Base-by-base conservation (phyloP, 768 basidiomycete genomes). In the Leccinum incarnatum region DNA sequence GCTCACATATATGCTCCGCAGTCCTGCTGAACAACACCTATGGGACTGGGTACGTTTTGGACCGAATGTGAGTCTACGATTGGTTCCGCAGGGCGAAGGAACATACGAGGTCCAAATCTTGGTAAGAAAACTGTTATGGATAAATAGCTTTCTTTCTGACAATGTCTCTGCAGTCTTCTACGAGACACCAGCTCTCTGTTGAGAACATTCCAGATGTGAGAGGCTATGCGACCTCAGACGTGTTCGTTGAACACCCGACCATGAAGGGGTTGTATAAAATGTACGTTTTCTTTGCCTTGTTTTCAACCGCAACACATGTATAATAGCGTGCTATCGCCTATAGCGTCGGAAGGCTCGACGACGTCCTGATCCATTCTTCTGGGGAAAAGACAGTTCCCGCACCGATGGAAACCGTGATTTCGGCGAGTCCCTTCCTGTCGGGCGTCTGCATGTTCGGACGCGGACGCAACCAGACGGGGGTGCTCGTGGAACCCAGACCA, bases 151-250 rank as follows among this genome's bases (percentile, higher is more conserved):
- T 17, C 15, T 9, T 17, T 30, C 23, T 50, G 21, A 23, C n/a
- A 19, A 19, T 32, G 19, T 55, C 29, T 57, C 5, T 55, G 15
- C 21, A 77, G 76, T 64, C 65, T 11, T 65, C 53, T 25, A 61
- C 70, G 5, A 73, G 51, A 4, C 70, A 75, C 56, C 62, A 64
- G 14, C 59, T 69, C 1, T 64, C 70, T 3, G 63, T 75, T 3
- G 71, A 74, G 27, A 79, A 79, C 51, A 25, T 78, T 5, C 59
- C 63, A 3, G 74, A 81, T 36, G 67, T 69, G 5, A 67, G 62
- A 45, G 80, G 80, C 12, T 81, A 80, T 51, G 75, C 75, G 2
- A 80, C 75, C 11, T 75, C 74, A 3, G 81, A 82, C 66, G 62
- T 79, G 7, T 79, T 77, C 59, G 55, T 74, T 34, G 72, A 69